Base-by-base conservation (phyloP, 148 eudicot species). In the Vaccinium darrowii region DNA sequence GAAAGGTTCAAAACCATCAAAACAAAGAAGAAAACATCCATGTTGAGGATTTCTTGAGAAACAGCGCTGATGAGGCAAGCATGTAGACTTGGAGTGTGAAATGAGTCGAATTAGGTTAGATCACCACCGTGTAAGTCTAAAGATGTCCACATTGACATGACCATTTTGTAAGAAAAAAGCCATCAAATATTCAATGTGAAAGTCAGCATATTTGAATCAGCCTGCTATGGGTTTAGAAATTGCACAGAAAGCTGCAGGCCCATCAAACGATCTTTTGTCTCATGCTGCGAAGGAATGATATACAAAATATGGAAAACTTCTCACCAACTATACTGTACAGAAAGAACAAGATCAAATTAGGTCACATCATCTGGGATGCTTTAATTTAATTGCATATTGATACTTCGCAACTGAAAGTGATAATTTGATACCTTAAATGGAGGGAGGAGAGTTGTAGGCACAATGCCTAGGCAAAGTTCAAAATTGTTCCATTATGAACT, bases 121-220 rank as follows among this genome's bases (percentile, higher is more conserved):
- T 81, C 15, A 12, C 21, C 83, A 81, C 72, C 83, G 36, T 21
- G 83, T 9, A 81, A 39, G 43, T 43, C 10, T 19, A 76, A 47
- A 47, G 43, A 73, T 39, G 21, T 73, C 51, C 30, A 2, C 7
- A 23, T 65, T 2, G 71, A 5, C 4, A 2, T 72, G 76, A 72
- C n/a, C 23, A 27, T 33, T 30, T 10, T 72, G 43, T 16, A 72
- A 72, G 47, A 33, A 3, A 33, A 33, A 50, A 3, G 76, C 18
- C 25, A 65, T 65, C 71, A 30, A 47, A 79, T 13, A 52, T 52
- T 79, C 62, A 79, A 8, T n/a, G 30, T 7, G 30, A 54, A 65
- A 23, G 83, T 21, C 82, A 80, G 13, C 53, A 1, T 73, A 73
- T 13, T 73, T 13, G 67, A 80, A 23, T 36, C 49, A 30, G 9